Base-by-base conservation (phyloP, 2,329 filamentous ascomycete genomes). In the Hypoxylon sp. region DNA sequence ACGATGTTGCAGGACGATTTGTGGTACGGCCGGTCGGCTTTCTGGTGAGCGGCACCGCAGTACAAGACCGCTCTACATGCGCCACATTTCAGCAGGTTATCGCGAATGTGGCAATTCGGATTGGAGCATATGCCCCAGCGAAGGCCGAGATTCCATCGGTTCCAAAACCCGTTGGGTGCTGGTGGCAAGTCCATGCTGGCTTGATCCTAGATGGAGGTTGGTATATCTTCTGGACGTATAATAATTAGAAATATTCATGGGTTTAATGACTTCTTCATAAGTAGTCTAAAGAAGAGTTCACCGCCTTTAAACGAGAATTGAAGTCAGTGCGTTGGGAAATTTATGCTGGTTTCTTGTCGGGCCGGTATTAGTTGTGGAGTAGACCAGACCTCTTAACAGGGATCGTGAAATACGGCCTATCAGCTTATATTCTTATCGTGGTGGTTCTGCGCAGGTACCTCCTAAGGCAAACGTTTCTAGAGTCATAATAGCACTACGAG, bases 31-130 rank as follows among this genome's bases (percentile, higher is more conserved):
- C 69, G 57, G 56, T 73, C 53, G 3, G 55, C 56, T 34, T 19
- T 52, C 53, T 74, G 71, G 59, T 74, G 71, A 23, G 58, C 69
- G 13, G 51, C 34, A 19, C 72, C 59, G 63, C 71, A 73, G 63
- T 74, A 74, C 23, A 43, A 28, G 28, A 70, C 53, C 2, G 49
- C 67, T 10, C 38, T 56, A 51, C 72, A 74, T 19, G 32, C 69
- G 17, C 65, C 53, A 58, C 71, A 74, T 19, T 38, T 45, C 23
- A 71, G 50, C 3, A 73, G 71, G 21, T 69, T 52, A 4, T 58
- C 25, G n/a, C 59, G 62, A n/a, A 53, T 17, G 7, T 30, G 11
- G 51, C 68, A 73, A 5, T 34, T 11, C 4, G 63, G 49, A 10
- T 41, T 34, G 25, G 58, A 60, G 45, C 69, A 72, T 1, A 17